These are phyloP conservation scores for Sporisorium exsertum DNA, from an alignment of 1,284 basidiomycete species.

Conservation along the genomic window DNA sequence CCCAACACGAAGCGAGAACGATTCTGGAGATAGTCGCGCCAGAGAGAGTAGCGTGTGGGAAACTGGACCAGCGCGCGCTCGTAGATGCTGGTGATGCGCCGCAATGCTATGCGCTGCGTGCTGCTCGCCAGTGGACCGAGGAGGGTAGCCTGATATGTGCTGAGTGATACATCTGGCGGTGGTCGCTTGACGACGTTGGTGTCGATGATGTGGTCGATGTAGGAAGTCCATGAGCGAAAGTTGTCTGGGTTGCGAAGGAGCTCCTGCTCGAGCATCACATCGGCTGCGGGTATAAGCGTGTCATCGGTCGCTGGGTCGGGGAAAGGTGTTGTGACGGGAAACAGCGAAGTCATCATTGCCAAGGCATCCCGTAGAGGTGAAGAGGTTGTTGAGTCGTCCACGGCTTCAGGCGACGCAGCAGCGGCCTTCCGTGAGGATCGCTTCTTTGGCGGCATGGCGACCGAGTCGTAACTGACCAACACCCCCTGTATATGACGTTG, in stretches of 20 bases:
- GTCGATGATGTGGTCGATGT: slow-evolving; percentile 83
- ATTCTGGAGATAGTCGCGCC: slow-evolving; percentile 89
- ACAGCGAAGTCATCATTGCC: slow-evolving; percentile 66
- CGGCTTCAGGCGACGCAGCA: slow-evolving; percentile 7
- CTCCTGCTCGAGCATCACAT: slow-evolving; percentile 92
- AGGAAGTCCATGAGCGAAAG: slow-evolving; percentile 89
- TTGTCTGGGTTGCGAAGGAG: slow-evolving; percentile 91
- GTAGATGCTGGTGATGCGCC: slow-evolving; percentile 88
- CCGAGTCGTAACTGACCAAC: not conserved
- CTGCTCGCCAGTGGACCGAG: slow-evolving; percentile 77
- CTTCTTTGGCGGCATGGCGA: slow-evolving; percentile 33
- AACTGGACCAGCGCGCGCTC: slow-evolving; percentile 90
- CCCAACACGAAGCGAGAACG: slow-evolving; percentile 90
- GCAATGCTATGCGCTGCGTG: slow-evolving; percentile 79
- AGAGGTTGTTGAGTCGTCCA: slow-evolving; percentile 1
- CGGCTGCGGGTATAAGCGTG: slow-evolving; percentile 79
- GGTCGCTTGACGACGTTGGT: slow-evolving; percentile 72
- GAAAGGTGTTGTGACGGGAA: slow-evolving; percentile 85
- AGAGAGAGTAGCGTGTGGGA: slow-evolving; percentile 89
- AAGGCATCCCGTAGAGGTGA: slow-evolving; percentile 25
- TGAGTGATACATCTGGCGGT: slow-evolving; percentile 67
- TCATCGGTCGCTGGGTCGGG: slow-evolving; percentile 84
- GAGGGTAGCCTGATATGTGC: slow-evolving; percentile 70
- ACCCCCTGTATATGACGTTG: not conserved
- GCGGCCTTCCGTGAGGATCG: slow-evolving; percentile 11